A percentile compares a stretch with the other conserved stretches of the same genome.
phyloP scores from a whole-genome alignment of 345 rosid genomes.

The Camelina hispida region DNA sequence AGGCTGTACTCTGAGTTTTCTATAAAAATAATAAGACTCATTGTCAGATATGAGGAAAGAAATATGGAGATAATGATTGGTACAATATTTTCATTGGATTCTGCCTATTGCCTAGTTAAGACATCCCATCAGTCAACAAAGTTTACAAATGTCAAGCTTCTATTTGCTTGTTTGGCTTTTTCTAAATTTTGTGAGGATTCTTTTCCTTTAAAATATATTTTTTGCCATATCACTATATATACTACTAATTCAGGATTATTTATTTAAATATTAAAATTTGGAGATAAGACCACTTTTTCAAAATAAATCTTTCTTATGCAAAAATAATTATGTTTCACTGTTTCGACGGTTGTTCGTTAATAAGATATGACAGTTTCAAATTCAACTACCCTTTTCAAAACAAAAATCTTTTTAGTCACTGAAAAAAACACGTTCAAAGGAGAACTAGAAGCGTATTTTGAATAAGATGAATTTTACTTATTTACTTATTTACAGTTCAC shows the following conservation, averaged over 20 bases:
- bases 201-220: not conserved
- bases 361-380: not conserved
- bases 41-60: not conserved
- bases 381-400: not conserved
- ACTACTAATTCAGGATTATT: not conserved
- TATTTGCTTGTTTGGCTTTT: not conserved
- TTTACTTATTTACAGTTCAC: too few relatives aligned
- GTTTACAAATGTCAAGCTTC: not conserved
- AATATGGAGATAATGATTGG: not conserved
- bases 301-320: too few relatives aligned
- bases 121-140: not conserved
- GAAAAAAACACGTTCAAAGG: too few relatives aligned
- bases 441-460: too few relatives aligned
- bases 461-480: too few relatives aligned
- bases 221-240: not conserved
- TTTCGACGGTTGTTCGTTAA: too few relatives aligned
- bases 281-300: not conserved
- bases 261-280: not conserved
- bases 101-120: not conserved
- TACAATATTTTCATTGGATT: not conserved
- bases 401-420: too few relatives aligned
- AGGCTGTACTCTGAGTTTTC: not conserved
- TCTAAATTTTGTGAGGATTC: not conserved
- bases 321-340: too few relatives aligned
- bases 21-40: not conserved